A percentile compares a stretch with the other conserved stretches of the same genome.
Conservation (phyloP, 1,284 basidiomycete genomes). For the Sanghuangporus weigelae region DNA sequence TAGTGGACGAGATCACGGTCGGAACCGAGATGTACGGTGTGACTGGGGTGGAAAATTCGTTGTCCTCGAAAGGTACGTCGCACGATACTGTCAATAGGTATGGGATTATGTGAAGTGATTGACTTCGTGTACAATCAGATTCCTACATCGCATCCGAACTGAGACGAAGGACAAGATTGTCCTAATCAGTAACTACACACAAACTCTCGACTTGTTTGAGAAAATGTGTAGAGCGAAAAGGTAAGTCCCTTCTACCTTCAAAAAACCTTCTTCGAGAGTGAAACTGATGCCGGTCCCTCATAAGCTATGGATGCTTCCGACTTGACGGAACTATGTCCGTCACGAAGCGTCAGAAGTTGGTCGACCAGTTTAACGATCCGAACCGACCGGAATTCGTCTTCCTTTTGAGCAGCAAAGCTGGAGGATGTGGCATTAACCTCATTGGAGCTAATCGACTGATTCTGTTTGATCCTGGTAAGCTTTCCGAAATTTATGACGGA, state of each 20-base stretch:
- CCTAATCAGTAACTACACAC: slow-evolving; percentile 97
- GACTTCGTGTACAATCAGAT: slow-evolving; percentile 43
- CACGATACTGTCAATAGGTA: not conserved
- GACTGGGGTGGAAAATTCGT: slow-evolving; percentile 91
- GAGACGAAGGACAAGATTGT: slow-evolving; percentile 97
- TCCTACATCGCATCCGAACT: slow-evolving; percentile 77
- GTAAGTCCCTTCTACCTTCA: slow-evolving; percentile 36
- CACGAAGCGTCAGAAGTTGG: slow-evolving; percentile 93
- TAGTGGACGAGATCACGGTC: slow-evolving; percentile 29
- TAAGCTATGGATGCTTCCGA: slow-evolving; percentile 88
- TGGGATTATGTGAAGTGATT: not conserved
- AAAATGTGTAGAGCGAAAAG: slow-evolving; percentile 80
- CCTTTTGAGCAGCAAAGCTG: slow-evolving; percentile 93
- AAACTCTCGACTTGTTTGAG: slow-evolving; percentile 94
- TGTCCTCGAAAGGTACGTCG: slow-evolving; percentile 80
- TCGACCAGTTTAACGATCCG: slow-evolving; percentile 97
- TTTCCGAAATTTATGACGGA: too few species aligned
- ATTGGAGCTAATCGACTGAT: slow-evolving; percentile 96
- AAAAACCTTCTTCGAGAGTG: not conserved
- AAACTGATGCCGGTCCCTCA: not conserved
- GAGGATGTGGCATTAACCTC: slow-evolving; percentile 97
- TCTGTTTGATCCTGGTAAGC: slow-evolving; percentile 88
- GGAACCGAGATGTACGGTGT: slow-evolving; percentile 60
- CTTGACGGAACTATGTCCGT: slow-evolving; percentile 94
- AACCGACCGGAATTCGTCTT: slow-evolving; percentile 95